A percentile compares a stretch with the other conserved stretches of the same genome.
These are phyloP conservation scores for Metarhizium anisopliae DNA, from an alignment of 2,329 filamentous ascomycete genomes.

Conservation along the genomic window DNA sequence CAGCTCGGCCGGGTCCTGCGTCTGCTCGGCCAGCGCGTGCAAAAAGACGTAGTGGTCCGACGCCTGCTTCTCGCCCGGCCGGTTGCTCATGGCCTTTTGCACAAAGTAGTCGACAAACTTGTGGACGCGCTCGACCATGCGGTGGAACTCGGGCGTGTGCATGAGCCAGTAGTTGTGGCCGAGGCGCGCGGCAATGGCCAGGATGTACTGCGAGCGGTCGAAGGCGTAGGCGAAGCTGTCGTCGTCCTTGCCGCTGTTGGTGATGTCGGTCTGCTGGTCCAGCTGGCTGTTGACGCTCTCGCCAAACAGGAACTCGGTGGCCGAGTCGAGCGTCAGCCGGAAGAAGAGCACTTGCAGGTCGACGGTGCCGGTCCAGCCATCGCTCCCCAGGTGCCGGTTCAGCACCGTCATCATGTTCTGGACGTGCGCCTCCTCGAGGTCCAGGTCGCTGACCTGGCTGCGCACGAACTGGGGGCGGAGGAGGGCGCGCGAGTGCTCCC, in stretches of 20 bases:
- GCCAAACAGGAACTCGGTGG: conserved; percentile 55
- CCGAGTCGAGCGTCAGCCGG: conserved; percentile 36
- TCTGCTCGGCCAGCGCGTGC: conserved; percentile 23
- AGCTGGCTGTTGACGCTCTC: conserved; percentile 37
- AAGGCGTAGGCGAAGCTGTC: conserved; percentile 20
- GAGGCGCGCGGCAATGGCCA: conserved; percentile 42
- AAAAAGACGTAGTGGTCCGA: conserved; percentile 21
- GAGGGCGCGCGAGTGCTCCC: conserved; percentile 28
- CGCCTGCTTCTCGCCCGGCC: conserved; percentile 7
- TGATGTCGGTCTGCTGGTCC: conserved; percentile 11
- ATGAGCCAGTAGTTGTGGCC: conserved; percentile 36
- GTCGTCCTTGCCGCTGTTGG: conserved; percentile 17
- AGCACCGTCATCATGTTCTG: conserved; percentile 19
- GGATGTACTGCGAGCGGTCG: conserved; percentile 30
- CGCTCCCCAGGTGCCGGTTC: conserved; percentile 18
- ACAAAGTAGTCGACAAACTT: conserved; percentile 61
- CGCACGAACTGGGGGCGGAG: conserved; percentile 31
- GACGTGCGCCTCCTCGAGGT: conserved; percentile 29
- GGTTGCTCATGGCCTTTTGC: conserved; percentile 38
- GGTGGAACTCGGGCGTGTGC: conserved; percentile 48
- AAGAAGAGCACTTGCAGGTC: conserved; percentile 40
- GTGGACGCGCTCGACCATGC: conserved; percentile 57
- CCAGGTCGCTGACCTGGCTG: conserved; percentile 34
- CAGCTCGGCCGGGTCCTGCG: conserved; percentile 16
- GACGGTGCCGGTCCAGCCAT: conserved; percentile 23